phyloP scores from a whole-genome alignment of 2,329 filamentous ascomycete genomes.

The Cordyceps cateniannulata region DNA sequence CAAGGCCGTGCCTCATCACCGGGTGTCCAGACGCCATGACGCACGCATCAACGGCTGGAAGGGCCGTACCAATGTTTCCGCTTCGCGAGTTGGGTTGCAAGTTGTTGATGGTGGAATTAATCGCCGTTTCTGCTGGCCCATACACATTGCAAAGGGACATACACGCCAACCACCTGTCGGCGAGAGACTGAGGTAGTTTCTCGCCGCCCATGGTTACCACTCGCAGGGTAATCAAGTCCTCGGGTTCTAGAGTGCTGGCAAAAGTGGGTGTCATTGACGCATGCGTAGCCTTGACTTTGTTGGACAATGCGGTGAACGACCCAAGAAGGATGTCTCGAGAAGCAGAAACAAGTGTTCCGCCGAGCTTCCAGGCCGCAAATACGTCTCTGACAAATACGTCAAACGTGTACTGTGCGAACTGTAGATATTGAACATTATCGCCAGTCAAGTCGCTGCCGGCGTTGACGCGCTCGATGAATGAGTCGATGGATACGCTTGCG shows the following conservation, averaged over 20 bases:
- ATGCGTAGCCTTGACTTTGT: not conserved
- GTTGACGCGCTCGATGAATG: not conserved
- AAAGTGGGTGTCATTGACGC: not conserved
- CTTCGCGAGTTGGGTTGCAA: not conserved
- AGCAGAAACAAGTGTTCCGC: conserved; percentile 1
- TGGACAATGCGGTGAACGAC: not conserved
- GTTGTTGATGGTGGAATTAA: conserved; percentile 1
- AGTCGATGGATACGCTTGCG: not conserved
- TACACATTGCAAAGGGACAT: not conserved
- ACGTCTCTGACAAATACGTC: not conserved
- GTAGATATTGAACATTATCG: not conserved
- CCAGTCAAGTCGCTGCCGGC: not conserved
- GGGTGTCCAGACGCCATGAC: not conserved
- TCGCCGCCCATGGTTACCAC: not conserved
- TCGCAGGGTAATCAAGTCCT: not conserved
- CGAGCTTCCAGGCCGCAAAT: conserved; percentile 3
- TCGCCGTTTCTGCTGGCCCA: not conserved
- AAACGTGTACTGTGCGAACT: conserved; percentile 2
- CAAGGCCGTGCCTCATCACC: not conserved
- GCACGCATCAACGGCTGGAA: not conserved
- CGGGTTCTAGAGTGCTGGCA: not conserved
- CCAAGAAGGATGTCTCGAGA: conserved; percentile 1
- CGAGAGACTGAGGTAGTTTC: not conserved
- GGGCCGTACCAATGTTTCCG: not conserved
- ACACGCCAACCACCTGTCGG: not conserved